Evolutionary conservation across 345 rosid genomes (phyloP), one percentile per base, ranked within the genome.

Genomic region (Murraya paniculata): DNA sequence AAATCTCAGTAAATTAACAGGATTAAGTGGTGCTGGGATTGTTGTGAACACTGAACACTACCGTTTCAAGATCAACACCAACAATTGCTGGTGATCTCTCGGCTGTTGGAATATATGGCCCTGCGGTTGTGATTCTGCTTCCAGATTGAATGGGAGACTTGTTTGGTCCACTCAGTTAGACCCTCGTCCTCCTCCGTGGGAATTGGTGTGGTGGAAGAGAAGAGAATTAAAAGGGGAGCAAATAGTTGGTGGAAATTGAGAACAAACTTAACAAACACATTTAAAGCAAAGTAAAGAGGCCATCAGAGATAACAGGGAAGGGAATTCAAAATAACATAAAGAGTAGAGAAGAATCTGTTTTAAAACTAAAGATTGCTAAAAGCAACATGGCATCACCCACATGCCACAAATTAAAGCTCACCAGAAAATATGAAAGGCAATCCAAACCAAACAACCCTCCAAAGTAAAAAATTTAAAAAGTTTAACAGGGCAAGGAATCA

Each of bases 1-100:
- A 45, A 45, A 3, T 45, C 50, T 13, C 18, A 45, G 50, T 45
- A 45, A 45, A 11, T 13, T 45, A 14, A 45, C 50, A 45, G 50
- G 0, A 0, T 11, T 41, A 41, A 11, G 50, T 11, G 5, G 79
- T 48, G 68, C 88, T 0, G 86, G 87, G 7, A 25, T 77, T 1
- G 4, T 19, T 2, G 72, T 73, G 5, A 81, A 83, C 56, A 83
- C 78, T 73, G 5, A 81, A 83, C 56, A 83, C 78, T 5, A 85
- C 88, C 0, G 85, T 82, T 64, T 78, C 88, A 9, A 82, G 89
- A 73, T 57, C 87, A 74, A 86, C 91, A 31, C 89, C 89, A 6
- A 82, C 91, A 2, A 59, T 88, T 25, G 82, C 85, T 1, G 84
- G 55, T 19, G 65, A 78, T 55, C 73, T 78, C 33, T 70, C 84